Conservation (phyloP, 495 filamentous ascomycete genomes). For the Xylaria venustula region DNA sequence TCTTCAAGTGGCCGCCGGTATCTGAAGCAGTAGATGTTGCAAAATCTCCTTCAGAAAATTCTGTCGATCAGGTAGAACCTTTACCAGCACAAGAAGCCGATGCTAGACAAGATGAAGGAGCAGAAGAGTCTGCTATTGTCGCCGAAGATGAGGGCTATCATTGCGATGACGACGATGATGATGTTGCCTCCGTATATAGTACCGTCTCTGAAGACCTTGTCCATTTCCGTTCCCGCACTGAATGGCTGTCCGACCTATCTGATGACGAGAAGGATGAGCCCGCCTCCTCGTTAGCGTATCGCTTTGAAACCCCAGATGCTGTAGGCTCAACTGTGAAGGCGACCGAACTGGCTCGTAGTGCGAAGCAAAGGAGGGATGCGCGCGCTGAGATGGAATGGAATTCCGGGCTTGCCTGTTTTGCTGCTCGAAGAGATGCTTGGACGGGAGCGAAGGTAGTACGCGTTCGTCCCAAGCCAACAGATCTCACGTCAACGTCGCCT, state of each 20-base stretch:
- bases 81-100: not conserved
- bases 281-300: slow-evolving; percentile 47
- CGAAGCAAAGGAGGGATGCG: slow-evolving; percentile 58
- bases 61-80: not conserved
- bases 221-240: slow-evolving; percentile 40
- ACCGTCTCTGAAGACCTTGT: slow-evolving; percentile 44
- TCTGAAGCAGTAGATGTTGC: slow-evolving; percentile 1
- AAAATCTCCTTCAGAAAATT: slow-evolving; percentile 9
- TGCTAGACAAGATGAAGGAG: not conserved
- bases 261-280: slow-evolving; percentile 36
- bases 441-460: slow-evolving; percentile 64
- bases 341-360: slow-evolving; percentile 45
- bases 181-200: slow-evolving; percentile 45
- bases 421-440: slow-evolving; percentile 78
- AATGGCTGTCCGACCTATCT: slow-evolving; percentile 50
- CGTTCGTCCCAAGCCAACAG: slow-evolving; percentile 35
- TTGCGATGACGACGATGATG: slow-evolving; percentile 29
- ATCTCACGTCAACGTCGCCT: slow-evolving; percentile 32
- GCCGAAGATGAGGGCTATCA: slow-evolving; percentile 36
- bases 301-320: slow-evolving; percentile 63
- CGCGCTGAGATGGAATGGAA: slow-evolving; percentile 84
- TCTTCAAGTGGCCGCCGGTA: slow-evolving; percentile 42
- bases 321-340: slow-evolving; percentile 47
- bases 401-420: slow-evolving; percentile 71
- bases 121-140: slow-evolving; percentile 20